Conservation (phyloP, 2,329 filamentous ascomycete species). For the Fusarium staphyleae region DNA sequence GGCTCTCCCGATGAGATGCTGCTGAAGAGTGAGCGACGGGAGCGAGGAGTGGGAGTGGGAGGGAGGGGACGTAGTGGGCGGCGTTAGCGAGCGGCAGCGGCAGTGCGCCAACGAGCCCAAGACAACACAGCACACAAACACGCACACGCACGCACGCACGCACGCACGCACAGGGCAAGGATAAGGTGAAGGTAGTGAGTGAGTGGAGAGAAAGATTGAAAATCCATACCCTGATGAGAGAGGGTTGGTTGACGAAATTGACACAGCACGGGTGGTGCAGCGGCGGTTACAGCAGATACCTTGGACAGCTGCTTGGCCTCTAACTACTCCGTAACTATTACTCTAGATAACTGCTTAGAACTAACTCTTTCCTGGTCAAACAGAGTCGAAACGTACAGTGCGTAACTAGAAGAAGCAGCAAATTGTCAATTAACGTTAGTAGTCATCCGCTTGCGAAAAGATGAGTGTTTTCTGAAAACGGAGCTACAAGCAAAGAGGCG, state of each 20-base stretch:
- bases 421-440: too few relatives aligned
- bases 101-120: slow-evolving; percentile 15
- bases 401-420: neutral
- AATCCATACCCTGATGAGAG: slow-evolving; percentile 15
- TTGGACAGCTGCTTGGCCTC: neutral
- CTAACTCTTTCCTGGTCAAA: too few relatives aligned
- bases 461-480: neutral
- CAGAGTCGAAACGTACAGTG: too few relatives aligned
- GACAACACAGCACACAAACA: slow-evolving; percentile 10
- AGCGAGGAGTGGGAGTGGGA: slow-evolving; percentile 5
- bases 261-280: neutral
- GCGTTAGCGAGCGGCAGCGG: slow-evolving; percentile 34
- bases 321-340: too few relatives aligned
- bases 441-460: neutral
- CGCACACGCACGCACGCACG: slow-evolving; percentile 4
- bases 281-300: slow-evolving; percentile 28
- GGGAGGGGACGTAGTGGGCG: neutral
- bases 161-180: neutral
- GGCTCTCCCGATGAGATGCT: slow-evolving; percentile 14
- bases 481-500: neutral
- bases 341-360: too few relatives aligned
- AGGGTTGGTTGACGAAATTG: slow-evolving; percentile 15
- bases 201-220: neutral
- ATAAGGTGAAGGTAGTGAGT: too few relatives aligned
- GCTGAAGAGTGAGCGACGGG: slow-evolving; percentile 2